Conservation (phyloP, 192 early-diverging fungal species). For the Dimargaris xerosporica region DNA sequence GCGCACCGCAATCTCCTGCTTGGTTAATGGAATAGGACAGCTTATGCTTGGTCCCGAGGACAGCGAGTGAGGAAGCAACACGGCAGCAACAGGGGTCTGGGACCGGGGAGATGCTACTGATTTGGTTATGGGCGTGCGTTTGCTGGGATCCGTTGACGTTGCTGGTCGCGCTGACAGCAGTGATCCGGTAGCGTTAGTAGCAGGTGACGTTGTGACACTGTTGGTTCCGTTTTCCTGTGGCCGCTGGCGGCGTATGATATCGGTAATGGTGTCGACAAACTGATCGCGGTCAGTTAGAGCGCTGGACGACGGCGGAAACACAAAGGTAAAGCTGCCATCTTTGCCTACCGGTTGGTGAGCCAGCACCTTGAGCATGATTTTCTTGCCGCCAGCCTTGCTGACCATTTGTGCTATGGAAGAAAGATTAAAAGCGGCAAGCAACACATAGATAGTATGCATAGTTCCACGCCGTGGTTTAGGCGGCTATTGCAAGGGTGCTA, state of each 20-base stretch:
- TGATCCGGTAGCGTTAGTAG: constrained; percentile 12
- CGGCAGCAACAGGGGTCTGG: constrained; percentile 11
- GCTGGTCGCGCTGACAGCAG: not conserved
- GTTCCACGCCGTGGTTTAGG: constrained; percentile 11
- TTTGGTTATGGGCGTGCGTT: not conserved
- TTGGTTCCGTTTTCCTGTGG: too few relatives aligned
- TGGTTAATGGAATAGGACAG: constrained; percentile 16
- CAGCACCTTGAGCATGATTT: constrained; percentile 39
- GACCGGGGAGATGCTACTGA: constrained; percentile 10
- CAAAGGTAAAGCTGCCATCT: constrained; percentile 24
- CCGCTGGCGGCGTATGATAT: constrained; percentile 22
- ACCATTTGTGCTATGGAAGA: constrained; percentile 22
- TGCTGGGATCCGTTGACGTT: constrained; percentile 6
- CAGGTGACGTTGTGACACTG: too few relatives aligned
- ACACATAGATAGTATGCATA: not conserved
- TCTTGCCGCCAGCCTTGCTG: constrained; percentile 26
- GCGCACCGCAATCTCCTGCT: constrained; percentile 40
- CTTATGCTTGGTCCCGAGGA: constrained; percentile 22
- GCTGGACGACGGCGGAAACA: constrained; percentile 27
- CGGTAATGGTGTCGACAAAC: constrained; percentile 30
- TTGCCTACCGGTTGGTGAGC: constrained; percentile 15
- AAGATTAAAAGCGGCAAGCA: not conserved
- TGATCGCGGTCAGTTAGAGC: constrained; percentile 28
- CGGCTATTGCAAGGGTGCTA: constrained; percentile 8
- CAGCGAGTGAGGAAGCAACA: constrained; percentile 16